Base-by-base conservation (phyloP, 106 monocot species). In the Acorus gramineus region DNA sequence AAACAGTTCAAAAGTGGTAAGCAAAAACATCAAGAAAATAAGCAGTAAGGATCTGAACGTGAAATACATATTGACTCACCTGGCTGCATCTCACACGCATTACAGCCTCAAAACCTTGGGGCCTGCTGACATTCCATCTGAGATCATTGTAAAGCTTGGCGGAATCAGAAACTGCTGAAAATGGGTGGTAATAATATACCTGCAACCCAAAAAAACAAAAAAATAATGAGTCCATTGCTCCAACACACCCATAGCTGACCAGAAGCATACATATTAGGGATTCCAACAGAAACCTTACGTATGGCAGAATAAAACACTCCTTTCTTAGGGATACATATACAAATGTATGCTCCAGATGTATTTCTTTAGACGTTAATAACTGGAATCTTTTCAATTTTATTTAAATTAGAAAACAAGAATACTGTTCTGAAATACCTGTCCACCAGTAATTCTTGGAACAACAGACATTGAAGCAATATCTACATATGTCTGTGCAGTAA, bases 41-140 rank as follows among this genome's bases (percentile, higher is more conserved):
- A 28, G 28, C 28, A 28, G 28, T 28, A 28, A 28, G 28, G 28
- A 28, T 28, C 0, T 28, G 28, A 28, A 28, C 28, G 28, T 28
- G 28, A 28, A 28, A 28, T 28, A 28, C 28, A 28, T 28, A 28
- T 28, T 28, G 28, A 46, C 67, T 77, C 64, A 82, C 95, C 80
- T 86, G 84, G 69, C 90, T 83, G 59, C 95, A 95, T 76, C 95
- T 71, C 46, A 95, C 95, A 77, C 95, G 95, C 95, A 95, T 95
- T 50, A 95, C 95, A 68, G 95, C 95, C 67, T 95, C 95, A 85
- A 95, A 95, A 56, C 95, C 95, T 77, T 95, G 95, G 14, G 90
- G 95, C 63, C 95, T 90, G 63, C 82, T 85, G 57, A 95, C 61
- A 68, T 95, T 95, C 95, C 95, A 95, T 69, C 95, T 87, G 59